Evolutionary conservation across 73 alveolate genomes (phyloP), one percentile per base, ranked within the genome.

Genomic region (Durusdinium trenchii): DNA sequence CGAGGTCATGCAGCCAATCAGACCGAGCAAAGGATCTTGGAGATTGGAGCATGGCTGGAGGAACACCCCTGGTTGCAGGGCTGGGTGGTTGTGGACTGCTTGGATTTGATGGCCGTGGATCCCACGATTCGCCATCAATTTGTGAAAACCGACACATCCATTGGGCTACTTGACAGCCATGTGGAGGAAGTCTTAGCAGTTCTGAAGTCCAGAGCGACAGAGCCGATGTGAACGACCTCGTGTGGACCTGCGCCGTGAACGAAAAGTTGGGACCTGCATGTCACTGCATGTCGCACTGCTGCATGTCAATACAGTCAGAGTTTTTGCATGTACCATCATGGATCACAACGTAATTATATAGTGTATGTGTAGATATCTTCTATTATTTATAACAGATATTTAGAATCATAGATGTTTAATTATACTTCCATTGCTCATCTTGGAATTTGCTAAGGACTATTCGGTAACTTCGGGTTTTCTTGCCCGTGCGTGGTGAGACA

Each of bases 401-500:
- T 54, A 54, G 9, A 12, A 54, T 54, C 20, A 54, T 54, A 12
- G 20, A 12, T 54, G 20, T 54, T 54, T 54, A 12, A 54, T 54
- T 54, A 54, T 54, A 12, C 9, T 54, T 54, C 20, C 9, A 20
- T 54, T 12, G 9, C 9, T 54, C 20, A 54, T 54, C 20, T 54
- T 9, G 20, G n/a, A 14, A 14, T 67, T 67, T 78, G 62, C 94
- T 30, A 52, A 84, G 94, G 94, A 38, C 73, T 84, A 73, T 51
- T 84, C 26, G 98, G 98, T 47, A 35, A 35, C 50, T 91, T 91
- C 36, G 89, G 98, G 79, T n/a, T 91, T 43, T 91, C 98, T 20
- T 91, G 98, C 89, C 98, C 98, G n/a, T 91, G 98, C 57, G 85
- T 78, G 75, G 98, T 57, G 50, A 67, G 98, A 69, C 54, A 48